Evolutionary conservation across 1,284 basidiomycete species (phyloP), one percentile per base, ranked within the genome.

Genomic region (Ustilago nuda): DNA sequence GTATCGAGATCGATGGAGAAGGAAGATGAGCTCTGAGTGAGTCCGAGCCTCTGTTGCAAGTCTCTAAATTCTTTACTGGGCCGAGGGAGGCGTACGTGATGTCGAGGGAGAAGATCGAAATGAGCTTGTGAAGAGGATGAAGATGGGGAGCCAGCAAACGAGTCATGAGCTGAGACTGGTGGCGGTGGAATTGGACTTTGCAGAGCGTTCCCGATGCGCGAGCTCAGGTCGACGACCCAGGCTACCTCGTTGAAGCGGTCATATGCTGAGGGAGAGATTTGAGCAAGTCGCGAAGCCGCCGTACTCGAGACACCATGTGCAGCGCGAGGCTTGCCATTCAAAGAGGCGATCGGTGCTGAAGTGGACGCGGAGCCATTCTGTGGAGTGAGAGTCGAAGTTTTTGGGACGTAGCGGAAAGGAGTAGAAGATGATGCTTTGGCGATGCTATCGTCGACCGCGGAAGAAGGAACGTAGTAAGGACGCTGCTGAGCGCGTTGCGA

Each of bases 241-340:
- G 66, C 56, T 19, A 78, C 65, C 23, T 78, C 71, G 30, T 78
- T 65, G 55, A 78, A 78, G 55, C 60, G 61, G n/a, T 78, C 61
- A 36, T 78, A 78, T 33, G 75, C 75, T 3, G 75, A 74, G 12
- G 67, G 59, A 2, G 62, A 63, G 55, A 51, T 54, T 37, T 59
- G 61, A 5, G 61, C 64, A 19, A 43, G 59, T 13, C 55, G 64
- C 32, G 60, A 52, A 36, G 57, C 58, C 8, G 53, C 27, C 11
- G 56, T n/a, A 32, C 35, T 37, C 3, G 56, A 11, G 12, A 33
- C 12, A 19, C 50, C 35, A 8, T 53, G 35, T n/a, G 6, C 35
- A 3, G 9, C 19, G 2, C 30, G 33, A 15, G 37, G 11, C 8
- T 36, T 48, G 19, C 27, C 19, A 32, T 56, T 43, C 3, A 56